phyloP scores from a whole-genome alignment of 306 rosid species.

The Trichosanthes truncata region DNA sequence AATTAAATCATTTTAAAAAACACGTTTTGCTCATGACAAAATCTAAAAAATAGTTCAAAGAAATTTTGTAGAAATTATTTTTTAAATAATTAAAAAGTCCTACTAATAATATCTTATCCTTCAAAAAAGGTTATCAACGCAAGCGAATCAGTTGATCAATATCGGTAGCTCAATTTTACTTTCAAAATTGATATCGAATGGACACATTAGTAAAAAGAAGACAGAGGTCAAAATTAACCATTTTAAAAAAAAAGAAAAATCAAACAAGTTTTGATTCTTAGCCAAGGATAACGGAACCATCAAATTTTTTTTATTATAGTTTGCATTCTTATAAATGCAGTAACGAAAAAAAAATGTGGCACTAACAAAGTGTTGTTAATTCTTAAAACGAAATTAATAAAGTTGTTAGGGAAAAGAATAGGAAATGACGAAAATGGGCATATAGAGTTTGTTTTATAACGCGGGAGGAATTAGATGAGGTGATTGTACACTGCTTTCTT shows the following conservation, averaged over 20 bases:
- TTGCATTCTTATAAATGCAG: background rate
- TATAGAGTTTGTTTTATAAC: background rate
- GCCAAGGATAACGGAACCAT: background rate
- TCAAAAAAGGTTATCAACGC: no score
- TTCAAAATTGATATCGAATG: no score
- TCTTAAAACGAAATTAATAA: background rate
- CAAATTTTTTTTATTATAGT: background rate
- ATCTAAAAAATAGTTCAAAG: background rate
- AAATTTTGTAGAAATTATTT: background rate
- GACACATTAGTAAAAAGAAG: no score
- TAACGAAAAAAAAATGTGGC: background rate
- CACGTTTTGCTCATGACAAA: background rate
- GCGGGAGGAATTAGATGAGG: background rate
- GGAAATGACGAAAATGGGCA: conserved; percentile 9
- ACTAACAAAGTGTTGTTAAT: background rate
- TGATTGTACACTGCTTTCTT: background rate
- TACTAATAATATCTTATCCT: no score
- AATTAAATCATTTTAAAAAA: no score
- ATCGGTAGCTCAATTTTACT: no score
- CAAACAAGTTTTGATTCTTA: background rate
- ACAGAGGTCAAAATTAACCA: background rate
- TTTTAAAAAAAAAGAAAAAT: no score
- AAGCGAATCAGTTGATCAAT: no score
- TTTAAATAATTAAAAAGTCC: no score
- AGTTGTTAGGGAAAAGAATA: background rate